Evolutionary conservation across 768 basidiomycete species (phyloP).

Genomic region (Termitomyces sp.): DNA sequence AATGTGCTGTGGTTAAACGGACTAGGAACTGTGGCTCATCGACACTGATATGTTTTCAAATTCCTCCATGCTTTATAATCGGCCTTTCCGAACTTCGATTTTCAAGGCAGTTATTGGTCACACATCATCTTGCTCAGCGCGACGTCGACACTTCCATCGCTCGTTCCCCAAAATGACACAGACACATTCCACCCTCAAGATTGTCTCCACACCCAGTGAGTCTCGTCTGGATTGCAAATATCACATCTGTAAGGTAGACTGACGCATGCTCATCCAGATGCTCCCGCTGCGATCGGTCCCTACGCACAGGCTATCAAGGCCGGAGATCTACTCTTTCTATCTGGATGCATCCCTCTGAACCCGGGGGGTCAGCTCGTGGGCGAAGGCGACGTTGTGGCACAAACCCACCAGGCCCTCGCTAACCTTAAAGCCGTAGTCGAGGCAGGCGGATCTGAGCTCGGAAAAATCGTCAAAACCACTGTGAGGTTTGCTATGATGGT

Average conservation of each 20-base stretch:
- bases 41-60: conserved; percentile 7
- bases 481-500: conserved; percentile 36
- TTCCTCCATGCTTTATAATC: conserved; percentile 12
- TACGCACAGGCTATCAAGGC: conserved; percentile 85
- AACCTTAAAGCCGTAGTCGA: conserved; percentile 83
- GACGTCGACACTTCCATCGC: conserved; percentile 10
- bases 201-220: conserved; percentile 38
- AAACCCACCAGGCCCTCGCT: conserved; percentile 78
- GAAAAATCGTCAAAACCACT: conserved; percentile 88
- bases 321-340: conserved; percentile 82
- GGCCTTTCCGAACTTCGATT: conserved; percentile 6
- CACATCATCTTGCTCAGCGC: neutral
- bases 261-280: conserved; percentile 39
- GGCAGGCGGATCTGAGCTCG: conserved; percentile 71
- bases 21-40: neutral
- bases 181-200: conserved; percentile 32
- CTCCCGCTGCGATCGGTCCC: conserved; percentile 77
- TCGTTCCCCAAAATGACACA: conserved; percentile 23
- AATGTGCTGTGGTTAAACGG: neutral
- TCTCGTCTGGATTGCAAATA: neutral
- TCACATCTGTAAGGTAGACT: neutral
- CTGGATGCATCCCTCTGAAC: conserved; percentile 84
- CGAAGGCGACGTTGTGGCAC: conserved; percentile 65
- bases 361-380: conserved; percentile 69
- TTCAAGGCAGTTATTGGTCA: conserved; percentile 3